Evolutionary conservation across 306 rosid genomes (phyloP).

Genomic region (Purshia tridentata): DNA sequence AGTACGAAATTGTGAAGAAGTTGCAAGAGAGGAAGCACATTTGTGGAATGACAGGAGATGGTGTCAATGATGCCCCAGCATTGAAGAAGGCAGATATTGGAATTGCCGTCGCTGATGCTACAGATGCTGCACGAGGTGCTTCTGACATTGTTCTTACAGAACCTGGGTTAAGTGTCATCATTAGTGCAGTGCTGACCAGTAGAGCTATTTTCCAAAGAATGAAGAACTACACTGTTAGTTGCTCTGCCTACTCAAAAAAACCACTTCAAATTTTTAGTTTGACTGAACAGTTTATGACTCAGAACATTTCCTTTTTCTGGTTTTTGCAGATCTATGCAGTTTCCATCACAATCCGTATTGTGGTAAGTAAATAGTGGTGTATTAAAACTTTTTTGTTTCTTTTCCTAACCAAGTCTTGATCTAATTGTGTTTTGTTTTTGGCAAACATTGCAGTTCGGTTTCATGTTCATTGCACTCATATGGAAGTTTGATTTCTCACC

Average conservation of each 20-base stretch:
- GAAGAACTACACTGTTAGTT: conserved; percentile 94
- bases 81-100: conserved; percentile 98
- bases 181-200: conserved; percentile 96
- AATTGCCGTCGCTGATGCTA: conserved; percentile 97
- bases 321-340: conserved; percentile 89
- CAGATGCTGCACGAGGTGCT: conserved; percentile 98
- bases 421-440: conserved; percentile 18
- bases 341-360: conserved; percentile 98
- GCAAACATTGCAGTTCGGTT: conserved; percentile 73
- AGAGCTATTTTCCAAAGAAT: conserved; percentile 95
- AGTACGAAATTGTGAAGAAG: conserved; percentile 93
- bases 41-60: conserved; percentile 99
- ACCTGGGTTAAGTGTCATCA: conserved; percentile 95
- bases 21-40: conserved; percentile 95
- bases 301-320: background rate
- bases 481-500: conserved; percentile 99
- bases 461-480: conserved; percentile 88
- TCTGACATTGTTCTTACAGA: conserved; percentile 96
- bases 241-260: conserved; percentile 1
- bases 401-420: background rate
- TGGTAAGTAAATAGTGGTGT: conserved; percentile 54
- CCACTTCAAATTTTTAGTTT: background rate
- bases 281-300: conserved; percentile 10
- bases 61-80: conserved; percentile 99
- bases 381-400: background rate